Percentiles rank a stretch among this genome's conserved stretches.
Evolutionary conservation across 352 stramenopile species (phyloP).

Genomic region (Phytophthora fragariae): DNA sequence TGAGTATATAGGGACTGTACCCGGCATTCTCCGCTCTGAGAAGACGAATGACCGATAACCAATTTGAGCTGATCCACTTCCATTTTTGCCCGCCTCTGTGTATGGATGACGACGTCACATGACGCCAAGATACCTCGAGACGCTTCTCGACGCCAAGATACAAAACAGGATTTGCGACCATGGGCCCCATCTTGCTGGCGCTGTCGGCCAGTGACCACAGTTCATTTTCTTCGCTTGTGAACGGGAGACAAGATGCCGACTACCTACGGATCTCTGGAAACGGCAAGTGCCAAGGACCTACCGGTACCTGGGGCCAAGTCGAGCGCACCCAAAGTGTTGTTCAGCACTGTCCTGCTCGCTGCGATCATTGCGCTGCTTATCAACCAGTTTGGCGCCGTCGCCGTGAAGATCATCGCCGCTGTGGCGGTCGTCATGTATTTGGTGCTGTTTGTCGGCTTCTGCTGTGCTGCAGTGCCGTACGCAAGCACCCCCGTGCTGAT

Average conservation of each 20-base stretch:
- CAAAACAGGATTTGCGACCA: background rate
- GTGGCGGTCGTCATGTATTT: background rate
- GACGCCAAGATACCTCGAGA: background rate
- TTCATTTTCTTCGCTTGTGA: background rate
- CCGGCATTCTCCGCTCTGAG: background rate
- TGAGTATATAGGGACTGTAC: background rate
- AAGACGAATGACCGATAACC: background rate
- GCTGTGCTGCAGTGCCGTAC: slow-evolving; percentile 2
- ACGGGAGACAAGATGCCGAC: background rate
- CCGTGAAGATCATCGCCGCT: background rate
- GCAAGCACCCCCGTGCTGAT: slow-evolving; percentile 1
- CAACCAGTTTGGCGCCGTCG: background rate
- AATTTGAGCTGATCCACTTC: no score
- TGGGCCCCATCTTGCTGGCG: background rate
- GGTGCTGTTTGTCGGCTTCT: slow-evolving; percentile 13
- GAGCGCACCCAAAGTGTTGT: background rate
- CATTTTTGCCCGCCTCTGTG: background rate
- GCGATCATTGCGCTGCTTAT: background rate
- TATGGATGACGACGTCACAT: background rate
- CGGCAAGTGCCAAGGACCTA: background rate
- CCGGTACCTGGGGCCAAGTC: background rate
- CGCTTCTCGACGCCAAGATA: background rate
- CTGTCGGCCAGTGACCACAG: background rate
- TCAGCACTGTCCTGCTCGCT: background rate
- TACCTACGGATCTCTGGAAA: background rate